These are phyloP conservation scores for Trichosporon sp. DNA, from an alignment of 1,284 basidiomycete species.

Conservation along the genomic window DNA sequence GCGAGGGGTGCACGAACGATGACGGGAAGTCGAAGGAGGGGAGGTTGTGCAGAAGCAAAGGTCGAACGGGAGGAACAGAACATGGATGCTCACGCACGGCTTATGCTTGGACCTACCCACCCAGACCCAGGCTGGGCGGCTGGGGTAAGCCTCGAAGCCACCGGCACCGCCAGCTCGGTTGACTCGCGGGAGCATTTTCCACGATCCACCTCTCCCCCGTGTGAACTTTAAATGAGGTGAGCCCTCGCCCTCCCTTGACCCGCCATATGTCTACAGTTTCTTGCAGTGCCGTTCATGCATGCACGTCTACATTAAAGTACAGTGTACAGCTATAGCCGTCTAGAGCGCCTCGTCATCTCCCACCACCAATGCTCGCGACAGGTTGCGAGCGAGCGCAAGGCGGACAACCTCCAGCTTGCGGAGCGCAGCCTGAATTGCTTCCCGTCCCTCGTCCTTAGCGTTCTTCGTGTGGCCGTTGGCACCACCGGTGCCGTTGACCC, in stretches of 20 bases:
- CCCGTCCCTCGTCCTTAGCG: constrained; percentile 23
- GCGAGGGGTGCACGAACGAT: constrained; percentile 16
- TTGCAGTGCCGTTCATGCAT: constrained; percentile 15
- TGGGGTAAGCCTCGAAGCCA: not conserved
- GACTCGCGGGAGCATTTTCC: constrained; percentile 13
- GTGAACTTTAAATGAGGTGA: constrained; percentile 12
- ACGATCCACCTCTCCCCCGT: not conserved
- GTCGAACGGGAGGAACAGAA: constrained; percentile 1
- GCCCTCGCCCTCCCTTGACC: not conserved
- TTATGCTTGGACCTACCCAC: not conserved
- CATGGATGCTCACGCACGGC: not conserved
- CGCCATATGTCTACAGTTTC: not conserved
- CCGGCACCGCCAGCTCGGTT: not conserved
- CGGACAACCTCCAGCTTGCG: constrained; percentile 57
- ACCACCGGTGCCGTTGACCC: constrained; percentile 6
- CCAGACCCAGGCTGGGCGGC: too few species aligned
- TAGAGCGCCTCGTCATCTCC: constrained; percentile 44
- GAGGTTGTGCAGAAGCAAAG: constrained; percentile 3
- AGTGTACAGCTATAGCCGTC: constrained; percentile 12
- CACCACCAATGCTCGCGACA: constrained; percentile 48
- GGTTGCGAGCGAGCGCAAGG: constrained; percentile 55
- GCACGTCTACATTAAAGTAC: constrained; percentile 12
- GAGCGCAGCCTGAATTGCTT: constrained; percentile 38
- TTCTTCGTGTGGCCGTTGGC: constrained; percentile 15
- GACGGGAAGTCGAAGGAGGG: not conserved